Evolutionary conservation across 306 rosid genomes (phyloP).

Genomic region (Dicorynia guianensis): DNA sequence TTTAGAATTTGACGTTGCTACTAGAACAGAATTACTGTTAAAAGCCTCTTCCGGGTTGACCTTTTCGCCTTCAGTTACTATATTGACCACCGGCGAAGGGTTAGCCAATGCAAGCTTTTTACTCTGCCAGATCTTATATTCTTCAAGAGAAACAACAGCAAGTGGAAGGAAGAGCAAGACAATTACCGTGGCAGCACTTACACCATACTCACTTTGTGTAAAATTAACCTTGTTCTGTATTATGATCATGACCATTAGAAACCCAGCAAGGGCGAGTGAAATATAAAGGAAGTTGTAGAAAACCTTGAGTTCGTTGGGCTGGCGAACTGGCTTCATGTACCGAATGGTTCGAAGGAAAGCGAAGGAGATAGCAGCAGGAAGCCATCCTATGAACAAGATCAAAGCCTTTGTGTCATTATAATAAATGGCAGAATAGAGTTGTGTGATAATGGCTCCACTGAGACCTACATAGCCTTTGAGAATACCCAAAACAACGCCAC

Average conservation of each 20-base stretch:
- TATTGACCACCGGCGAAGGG: constrained; percentile 36
- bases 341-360: constrained; percentile 61
- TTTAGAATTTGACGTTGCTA: neutral
- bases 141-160: constrained; percentile 56
- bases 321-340: constrained; percentile 46
- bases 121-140: constrained; percentile 36
- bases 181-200: constrained; percentile 55
- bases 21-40: neutral
- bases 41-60: neutral
- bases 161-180: constrained; percentile 68
- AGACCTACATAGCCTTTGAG: constrained; percentile 73
- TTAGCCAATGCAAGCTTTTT: constrained; percentile 21
- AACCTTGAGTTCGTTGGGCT: constrained; percentile 53
- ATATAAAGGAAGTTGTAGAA: constrained; percentile 68
- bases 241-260: constrained; percentile 63
- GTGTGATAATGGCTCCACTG: constrained; percentile 78
- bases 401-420: constrained; percentile 55
- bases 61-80: constrained; percentile 13
- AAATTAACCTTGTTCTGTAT: constrained; percentile 50
- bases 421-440: constrained; percentile 66
- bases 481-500: constrained; percentile 69
- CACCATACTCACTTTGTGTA: constrained; percentile 50
- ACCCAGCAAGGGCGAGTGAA: constrained; percentile 68
- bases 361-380: constrained; percentile 69
- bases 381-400: constrained; percentile 73